Evolutionary conservation across 805 yeast species (phyloP).

Genomic region (Kuraishia molischiana): DNA sequence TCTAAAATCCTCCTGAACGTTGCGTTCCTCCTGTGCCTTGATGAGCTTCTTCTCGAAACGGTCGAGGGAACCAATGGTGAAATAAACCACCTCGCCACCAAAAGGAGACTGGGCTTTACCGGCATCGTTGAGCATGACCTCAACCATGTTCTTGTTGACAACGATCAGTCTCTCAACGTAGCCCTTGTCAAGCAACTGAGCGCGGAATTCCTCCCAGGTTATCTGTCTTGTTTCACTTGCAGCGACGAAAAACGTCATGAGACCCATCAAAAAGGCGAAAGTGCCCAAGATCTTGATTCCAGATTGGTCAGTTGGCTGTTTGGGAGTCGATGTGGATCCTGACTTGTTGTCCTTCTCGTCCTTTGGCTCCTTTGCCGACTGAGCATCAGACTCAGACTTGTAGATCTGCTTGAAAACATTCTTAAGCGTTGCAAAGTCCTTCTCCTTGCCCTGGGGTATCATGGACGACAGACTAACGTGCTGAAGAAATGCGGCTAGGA

Average conservation of each 20-base stretch:
- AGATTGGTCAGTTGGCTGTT: background rate
- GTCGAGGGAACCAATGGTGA: slow-evolving; percentile 85
- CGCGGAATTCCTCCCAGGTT: slow-evolving; percentile 87
- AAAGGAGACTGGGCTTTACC: slow-evolving; percentile 18
- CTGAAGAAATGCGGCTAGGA: background rate
- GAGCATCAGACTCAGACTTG: background rate
- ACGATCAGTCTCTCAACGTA: slow-evolving; percentile 67
- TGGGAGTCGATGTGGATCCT: background rate
- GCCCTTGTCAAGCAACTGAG: slow-evolving; percentile 65
- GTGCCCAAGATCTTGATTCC: slow-evolving; percentile 1
- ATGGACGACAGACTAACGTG: background rate
- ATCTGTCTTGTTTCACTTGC: slow-evolving; percentile 28
- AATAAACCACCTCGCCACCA: slow-evolving; percentile 30
- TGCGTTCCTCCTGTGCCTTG: slow-evolving; percentile 62
- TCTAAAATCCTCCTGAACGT: slow-evolving; percentile 50
- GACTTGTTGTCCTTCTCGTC: slow-evolving; percentile 3
- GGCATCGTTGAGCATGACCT: slow-evolving; percentile 37
- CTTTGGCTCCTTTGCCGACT: background rate
- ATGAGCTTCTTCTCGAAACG: slow-evolving; percentile 74
- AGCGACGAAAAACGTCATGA: background rate
- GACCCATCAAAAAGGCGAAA: slow-evolving; percentile 1
- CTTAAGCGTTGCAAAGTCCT: background rate
- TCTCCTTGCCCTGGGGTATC: background rate
- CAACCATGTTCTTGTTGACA: slow-evolving; percentile 67
- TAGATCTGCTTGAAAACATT: background rate